A percentile compares a stretch with the other conserved stretches of the same genome.
These are phyloP conservation scores for Dentipellis sp. DNA, from an alignment of 768 basidiomycete genomes.

Conservation along the genomic window DNA sequence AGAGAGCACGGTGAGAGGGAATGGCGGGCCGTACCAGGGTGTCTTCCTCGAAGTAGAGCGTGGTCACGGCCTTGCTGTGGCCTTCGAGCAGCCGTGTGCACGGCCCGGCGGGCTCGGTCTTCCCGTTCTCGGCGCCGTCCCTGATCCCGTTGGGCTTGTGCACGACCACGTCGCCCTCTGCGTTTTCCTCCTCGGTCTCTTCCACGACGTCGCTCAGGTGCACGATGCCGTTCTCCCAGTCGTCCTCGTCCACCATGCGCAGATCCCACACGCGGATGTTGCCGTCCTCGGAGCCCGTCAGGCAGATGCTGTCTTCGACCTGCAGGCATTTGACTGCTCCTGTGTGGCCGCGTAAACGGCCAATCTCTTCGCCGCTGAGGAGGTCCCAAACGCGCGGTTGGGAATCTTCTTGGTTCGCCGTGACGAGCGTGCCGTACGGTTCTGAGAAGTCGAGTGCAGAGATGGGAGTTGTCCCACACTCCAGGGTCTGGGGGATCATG, in stretches of 20 bases:
- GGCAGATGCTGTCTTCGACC: slow-evolving; percentile 83
- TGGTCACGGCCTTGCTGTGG: slow-evolving; percentile 87
- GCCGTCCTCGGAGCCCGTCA: slow-evolving; percentile 88
- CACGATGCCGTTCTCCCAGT: slow-evolving; percentile 43
- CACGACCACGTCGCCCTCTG: slow-evolving; percentile 21
- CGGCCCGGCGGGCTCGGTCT: slow-evolving; percentile 39
- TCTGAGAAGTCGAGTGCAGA: slow-evolving; percentile 91
- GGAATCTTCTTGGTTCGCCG: slow-evolving; percentile 76
- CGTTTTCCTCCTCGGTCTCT: slow-evolving; percentile 42
- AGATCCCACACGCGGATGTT: slow-evolving; percentile 88
- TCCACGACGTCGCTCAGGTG: slow-evolving; percentile 55
- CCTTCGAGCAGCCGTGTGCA: slow-evolving; percentile 79
- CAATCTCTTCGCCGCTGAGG: slow-evolving; percentile 79
- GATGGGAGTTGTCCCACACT: slow-evolving; percentile 73
- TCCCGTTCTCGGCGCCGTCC: slow-evolving; percentile 15
- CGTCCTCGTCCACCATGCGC: slow-evolving; percentile 64
- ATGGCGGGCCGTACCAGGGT: slow-evolving; percentile 56
- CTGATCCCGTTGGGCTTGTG: slow-evolving; percentile 27
- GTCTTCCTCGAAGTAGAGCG: slow-evolving; percentile 92
- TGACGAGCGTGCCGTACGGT: slow-evolving; percentile 91
- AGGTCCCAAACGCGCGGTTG: slow-evolving; percentile 94
- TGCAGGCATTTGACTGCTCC: slow-evolving; percentile 84
- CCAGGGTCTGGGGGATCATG: slow-evolving; percentile 55
- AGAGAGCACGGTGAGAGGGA: background rate
- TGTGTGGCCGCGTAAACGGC: slow-evolving; percentile 72